Evolutionary conservation across 805 yeast species (phyloP).

Genomic region (Metschnikowia drakensbergensis): DNA sequence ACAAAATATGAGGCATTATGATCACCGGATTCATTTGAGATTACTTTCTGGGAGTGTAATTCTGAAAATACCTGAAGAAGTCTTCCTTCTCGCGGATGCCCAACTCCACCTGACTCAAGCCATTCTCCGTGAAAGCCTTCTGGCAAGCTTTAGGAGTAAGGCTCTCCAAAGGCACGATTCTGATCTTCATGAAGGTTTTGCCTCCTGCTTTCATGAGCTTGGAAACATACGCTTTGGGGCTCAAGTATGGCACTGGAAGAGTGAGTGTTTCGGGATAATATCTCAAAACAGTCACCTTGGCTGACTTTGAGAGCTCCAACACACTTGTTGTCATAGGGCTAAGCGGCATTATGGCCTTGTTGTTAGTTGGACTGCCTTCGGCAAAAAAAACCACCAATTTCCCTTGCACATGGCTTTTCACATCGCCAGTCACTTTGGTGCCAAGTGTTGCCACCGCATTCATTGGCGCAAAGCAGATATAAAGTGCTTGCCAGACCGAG

Average conservation of each 20-base stretch:
- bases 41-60: constrained; percentile 3
- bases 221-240: constrained; percentile 21
- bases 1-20: background rate
- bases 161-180: constrained; percentile 23
- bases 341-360: constrained; percentile 67
- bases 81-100: constrained; percentile 26
- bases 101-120: constrained; percentile 32
- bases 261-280: constrained; percentile 34
- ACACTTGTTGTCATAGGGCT: constrained; percentile 14
- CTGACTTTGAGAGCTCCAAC: constrained; percentile 5
- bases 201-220: constrained; percentile 22
- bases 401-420: constrained; percentile 27
- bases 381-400: constrained; percentile 55
- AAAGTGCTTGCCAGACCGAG: constrained; percentile 27
- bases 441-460: constrained; percentile 6
- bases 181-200: constrained; percentile 24
- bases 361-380: constrained; percentile 87
- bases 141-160: constrained; percentile 20
- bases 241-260: constrained; percentile 33
- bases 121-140: constrained; percentile 30
- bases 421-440: constrained; percentile 13
- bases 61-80: constrained; percentile 21
- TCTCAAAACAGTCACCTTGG: constrained; percentile 38
- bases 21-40: background rate
- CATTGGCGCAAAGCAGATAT: constrained; percentile 19